Conservation (phyloP, 2,329 filamentous ascomycete genomes). For the Geosmithia morbida region DNA sequence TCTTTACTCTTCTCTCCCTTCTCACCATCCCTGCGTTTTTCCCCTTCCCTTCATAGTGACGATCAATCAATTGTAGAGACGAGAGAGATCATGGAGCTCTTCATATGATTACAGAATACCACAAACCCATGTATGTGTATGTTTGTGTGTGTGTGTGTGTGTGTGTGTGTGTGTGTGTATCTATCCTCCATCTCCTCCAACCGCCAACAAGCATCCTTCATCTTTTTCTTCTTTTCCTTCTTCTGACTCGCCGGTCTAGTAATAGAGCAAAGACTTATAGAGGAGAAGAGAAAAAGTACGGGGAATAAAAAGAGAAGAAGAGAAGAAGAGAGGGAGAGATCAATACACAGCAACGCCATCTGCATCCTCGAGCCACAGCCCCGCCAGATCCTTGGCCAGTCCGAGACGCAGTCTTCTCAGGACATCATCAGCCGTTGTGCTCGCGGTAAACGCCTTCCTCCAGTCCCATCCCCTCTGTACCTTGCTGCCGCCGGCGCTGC, state of each 20-base stretch:
- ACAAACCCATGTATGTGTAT: too few relatives aligned
- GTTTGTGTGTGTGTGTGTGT: not conserved
- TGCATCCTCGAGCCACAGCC: slow-evolving; percentile 53
- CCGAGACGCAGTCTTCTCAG: slow-evolving; percentile 57
- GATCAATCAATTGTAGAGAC: too few relatives aligned
- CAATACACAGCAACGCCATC: slow-evolving; percentile 35
- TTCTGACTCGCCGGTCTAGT: slow-evolving; percentile 3
- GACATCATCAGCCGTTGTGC: slow-evolving; percentile 53
- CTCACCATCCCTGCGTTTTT: too few relatives aligned
- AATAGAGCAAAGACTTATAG: too few relatives aligned
- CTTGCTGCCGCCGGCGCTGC: slow-evolving; percentile 31
- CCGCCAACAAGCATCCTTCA: too few relatives aligned
- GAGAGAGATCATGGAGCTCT: too few relatives aligned
- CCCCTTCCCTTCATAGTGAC: too few relatives aligned
- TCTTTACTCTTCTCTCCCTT: too few relatives aligned
- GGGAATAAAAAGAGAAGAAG: not conserved
- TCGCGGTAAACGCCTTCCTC: slow-evolving; percentile 59
- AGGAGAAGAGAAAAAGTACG: not conserved
- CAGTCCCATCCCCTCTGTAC: slow-evolving; percentile 60
- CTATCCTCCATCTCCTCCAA: not conserved
- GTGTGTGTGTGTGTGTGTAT: not conserved
- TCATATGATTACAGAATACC: too few relatives aligned
- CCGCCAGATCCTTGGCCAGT: slow-evolving; percentile 59
- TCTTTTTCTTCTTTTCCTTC: too few relatives aligned
- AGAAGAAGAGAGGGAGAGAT: not conserved